Conservation (phyloP, 2,329 filamentous ascomycete genomes). For the Beauveria asiatica region DNA sequence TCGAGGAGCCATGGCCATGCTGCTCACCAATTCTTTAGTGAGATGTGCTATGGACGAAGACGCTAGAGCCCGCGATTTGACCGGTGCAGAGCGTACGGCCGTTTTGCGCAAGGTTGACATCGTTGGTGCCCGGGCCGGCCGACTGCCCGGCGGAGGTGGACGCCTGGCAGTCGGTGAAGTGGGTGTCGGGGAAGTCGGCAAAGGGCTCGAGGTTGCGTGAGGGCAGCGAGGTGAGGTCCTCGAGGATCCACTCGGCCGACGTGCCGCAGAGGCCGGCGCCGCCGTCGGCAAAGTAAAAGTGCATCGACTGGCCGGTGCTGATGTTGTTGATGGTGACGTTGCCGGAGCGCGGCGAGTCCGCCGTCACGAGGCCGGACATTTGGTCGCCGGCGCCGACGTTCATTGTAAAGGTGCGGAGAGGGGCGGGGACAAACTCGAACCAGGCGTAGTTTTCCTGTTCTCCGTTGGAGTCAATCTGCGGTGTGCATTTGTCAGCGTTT, state of each 20-base stretch:
- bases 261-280: not conserved
- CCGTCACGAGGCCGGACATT: not conserved
- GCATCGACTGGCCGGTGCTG: not conserved
- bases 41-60: not conserved
- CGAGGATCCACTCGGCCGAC: slow-evolving; percentile 8
- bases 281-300: not conserved
- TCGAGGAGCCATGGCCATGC: too few species aligned
- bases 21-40: not conserved
- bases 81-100: not conserved
- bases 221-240: not conserved
- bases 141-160: not conserved
- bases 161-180: not conserved
- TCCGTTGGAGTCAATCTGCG: not conserved
- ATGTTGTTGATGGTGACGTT: slow-evolving; percentile 7
- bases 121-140: not conserved
- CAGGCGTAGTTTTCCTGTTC: not conserved
- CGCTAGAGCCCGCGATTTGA: not conserved
- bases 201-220: not conserved
- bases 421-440: not conserved
- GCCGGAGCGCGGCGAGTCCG: not conserved
- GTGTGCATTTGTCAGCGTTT: not conserved
- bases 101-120: not conserved
- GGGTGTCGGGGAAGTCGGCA: not conserved
- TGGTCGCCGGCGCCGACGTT: slow-evolving; percentile 1
- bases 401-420: not conserved